Evolutionary conservation across 23 red algal genomes (phyloP), one percentile per base, ranked within the genome.

Genomic region (Chondrus crispus): DNA sequence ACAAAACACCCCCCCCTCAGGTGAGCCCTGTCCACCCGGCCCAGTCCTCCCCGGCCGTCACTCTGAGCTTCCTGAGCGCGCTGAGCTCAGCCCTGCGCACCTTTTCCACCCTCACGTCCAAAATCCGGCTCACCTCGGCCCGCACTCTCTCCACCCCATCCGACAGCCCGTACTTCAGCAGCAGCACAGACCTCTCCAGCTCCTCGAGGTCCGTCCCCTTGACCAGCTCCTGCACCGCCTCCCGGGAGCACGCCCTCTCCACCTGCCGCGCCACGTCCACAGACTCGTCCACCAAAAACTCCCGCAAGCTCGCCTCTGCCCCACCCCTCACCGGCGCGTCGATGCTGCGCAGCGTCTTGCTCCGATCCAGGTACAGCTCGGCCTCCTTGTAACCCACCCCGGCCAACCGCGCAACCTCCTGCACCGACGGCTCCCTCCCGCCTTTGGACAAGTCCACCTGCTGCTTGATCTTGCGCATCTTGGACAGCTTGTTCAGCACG

Each of bases 401-500:
- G 22, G 79, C 89, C 9, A 82, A 26, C 10, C 62, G 75, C 3
- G 77, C 89, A 11, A 92, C 79, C 30, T 82, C 53, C 19, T 57
- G 47, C 29, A 92, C 36, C 28, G 54, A 81, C 43, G 63, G 52
- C 2, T 51, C 22, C 6, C 43, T 20, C 10, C 46, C 60, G 6
- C 63, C 82, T 20, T 84, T 24, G 18, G 64, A 33, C 75, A 74
- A 42, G 26, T 81, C 45, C 45, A 82, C 36, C 35, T 70, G 32
- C 26, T 66, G 76, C 35, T 62, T 42, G 37, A 82, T 74, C 16
- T 51, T 70, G 35, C 75, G 89, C 48, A 92, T 84, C 62, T 77
- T 71, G 20, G 77, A 82, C 35, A 92, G 89, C 76, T 84, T 92
- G 52, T 92, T 77, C 28, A 92, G 76, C 43, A 92, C 89, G 57